Conservation (phyloP, 2,329 filamentous ascomycete genomes). For the Phaeoacremonium minimum region DNA sequence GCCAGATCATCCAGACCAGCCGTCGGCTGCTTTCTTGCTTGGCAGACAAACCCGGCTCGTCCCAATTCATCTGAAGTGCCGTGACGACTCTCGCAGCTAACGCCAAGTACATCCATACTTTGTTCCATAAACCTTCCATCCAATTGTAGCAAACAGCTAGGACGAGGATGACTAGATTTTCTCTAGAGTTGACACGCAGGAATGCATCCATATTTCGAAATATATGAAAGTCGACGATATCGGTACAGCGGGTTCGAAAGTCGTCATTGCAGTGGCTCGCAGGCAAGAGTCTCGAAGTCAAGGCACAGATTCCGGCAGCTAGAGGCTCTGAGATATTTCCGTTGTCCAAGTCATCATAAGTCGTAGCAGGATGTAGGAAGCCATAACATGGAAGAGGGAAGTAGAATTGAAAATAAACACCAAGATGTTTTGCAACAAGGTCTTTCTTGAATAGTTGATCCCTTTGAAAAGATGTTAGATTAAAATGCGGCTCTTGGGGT, state of each 20-base stretch:
- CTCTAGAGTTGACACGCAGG: conserved; percentile 18
- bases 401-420: conserved; percentile 32
- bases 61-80: conserved; percentile 34
- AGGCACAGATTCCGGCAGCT: conserved; percentile 32
- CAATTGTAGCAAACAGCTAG: conserved; percentile 31
- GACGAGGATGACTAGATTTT: conserved; percentile 23
- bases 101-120: conserved; percentile 34
- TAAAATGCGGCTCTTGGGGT: background rate
- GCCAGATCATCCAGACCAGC: conserved; percentile 32
- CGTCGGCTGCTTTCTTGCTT: conserved; percentile 30
- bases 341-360: conserved; percentile 29
- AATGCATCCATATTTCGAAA: conserved; percentile 33
- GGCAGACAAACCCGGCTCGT: conserved; percentile 20
- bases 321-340: conserved; percentile 26
- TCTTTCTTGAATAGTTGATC: background rate
- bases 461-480: background rate
- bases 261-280: conserved; percentile 24
- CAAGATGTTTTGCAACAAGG: conserved; percentile 19
- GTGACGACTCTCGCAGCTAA: conserved; percentile 29
- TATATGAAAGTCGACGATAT: conserved; percentile 32
- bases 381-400: conserved; percentile 33
- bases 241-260: conserved; percentile 30
- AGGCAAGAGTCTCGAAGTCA: conserved; percentile 29
- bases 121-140: conserved; percentile 28
- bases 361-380: conserved; percentile 29